phyloP scores from a whole-genome alignment of 352 stramenopile species.

The Pythium myriotylum region DNA sequence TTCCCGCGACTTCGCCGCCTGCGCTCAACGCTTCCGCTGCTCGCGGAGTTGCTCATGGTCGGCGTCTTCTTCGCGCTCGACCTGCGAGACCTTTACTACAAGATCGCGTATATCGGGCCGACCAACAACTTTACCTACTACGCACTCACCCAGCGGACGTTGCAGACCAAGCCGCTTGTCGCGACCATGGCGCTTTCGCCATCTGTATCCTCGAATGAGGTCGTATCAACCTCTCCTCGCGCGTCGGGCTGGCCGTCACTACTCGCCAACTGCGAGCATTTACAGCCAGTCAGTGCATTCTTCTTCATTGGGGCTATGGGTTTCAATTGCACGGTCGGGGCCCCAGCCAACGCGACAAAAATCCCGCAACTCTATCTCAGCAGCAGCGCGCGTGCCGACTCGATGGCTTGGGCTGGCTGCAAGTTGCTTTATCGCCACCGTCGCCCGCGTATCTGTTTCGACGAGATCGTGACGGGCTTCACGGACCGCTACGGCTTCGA shows the following conservation, averaged over 20 bases:
- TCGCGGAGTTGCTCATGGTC: conserved; percentile 19
- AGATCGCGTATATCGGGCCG: conserved; percentile 47
- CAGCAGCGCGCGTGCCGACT: conserved; percentile 14
- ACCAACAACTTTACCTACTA: conserved; percentile 41
- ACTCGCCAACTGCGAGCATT: conserved; percentile 3
- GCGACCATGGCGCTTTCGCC: conserved; percentile 5
- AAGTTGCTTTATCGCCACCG: conserved; percentile 36
- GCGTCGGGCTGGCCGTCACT: conserved; percentile 18
- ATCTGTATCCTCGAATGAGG: neutral
- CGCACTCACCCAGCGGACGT: conserved; percentile 23
- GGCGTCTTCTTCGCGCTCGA: conserved; percentile 32
- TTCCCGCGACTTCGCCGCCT: conserved; percentile 2
- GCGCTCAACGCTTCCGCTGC: conserved; percentile 17
- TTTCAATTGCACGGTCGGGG: conserved; percentile 14
- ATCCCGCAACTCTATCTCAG: conserved; percentile 14
- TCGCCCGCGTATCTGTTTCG: conserved; percentile 41
- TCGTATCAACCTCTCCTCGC: conserved; percentile 1
- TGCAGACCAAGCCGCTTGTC: conserved; percentile 8
- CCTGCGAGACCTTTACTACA: conserved; percentile 55
- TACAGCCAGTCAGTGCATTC: conserved; percentile 6
- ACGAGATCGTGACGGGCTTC: conserved; percentile 46
- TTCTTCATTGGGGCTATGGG: conserved; percentile 23
- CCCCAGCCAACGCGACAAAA: neutral
- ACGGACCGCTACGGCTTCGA: conserved; percentile 38
- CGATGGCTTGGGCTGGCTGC: conserved; percentile 24